A percentile compares a stretch with the other conserved stretches of the same genome.
phyloP scores from a whole-genome alignment of 1,139 yeast genomes.

The Hemisphaericaspora lyxosophila region DNA sequence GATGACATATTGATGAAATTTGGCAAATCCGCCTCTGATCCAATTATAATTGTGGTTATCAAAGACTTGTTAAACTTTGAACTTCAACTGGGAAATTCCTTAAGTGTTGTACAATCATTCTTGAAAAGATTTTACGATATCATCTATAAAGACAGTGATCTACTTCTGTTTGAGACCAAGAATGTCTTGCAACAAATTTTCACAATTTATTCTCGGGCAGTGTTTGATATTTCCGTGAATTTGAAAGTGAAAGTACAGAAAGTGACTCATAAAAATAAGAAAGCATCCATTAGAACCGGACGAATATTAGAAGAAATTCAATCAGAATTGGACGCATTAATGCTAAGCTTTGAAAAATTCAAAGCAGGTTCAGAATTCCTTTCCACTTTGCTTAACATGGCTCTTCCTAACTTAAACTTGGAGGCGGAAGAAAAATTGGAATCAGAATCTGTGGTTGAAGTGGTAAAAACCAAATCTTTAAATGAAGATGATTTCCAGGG shows the following conservation, averaged over 20 bases:
- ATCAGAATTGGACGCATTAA: constrained; percentile 38
- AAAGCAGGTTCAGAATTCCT: constrained; percentile 44
- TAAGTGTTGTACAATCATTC: constrained; percentile 49
- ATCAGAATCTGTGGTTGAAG: constrained; percentile 21
- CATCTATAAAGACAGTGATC: constrained; percentile 15
- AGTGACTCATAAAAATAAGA: constrained; percentile 43
- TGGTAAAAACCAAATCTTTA: constrained; percentile 21
- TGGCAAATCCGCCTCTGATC: constrained; percentile 24
- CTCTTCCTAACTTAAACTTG: constrained; percentile 30
- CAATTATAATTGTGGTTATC: constrained; percentile 49
- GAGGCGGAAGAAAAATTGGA: constrained; percentile 20
- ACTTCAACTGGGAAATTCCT: constrained; percentile 45
- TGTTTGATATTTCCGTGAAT: constrained; percentile 35
- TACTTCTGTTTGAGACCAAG: constrained; percentile 16
- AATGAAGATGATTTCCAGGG: constrained; percentile 27
- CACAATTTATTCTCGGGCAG: constrained; percentile 46
- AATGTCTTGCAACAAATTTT: constrained; percentile 33
- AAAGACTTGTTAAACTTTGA: constrained; percentile 57
- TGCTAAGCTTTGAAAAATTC: constrained; percentile 45
- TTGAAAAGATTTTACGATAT: constrained; percentile 47
- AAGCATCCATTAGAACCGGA: constrained; percentile 67
- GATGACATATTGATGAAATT: constrained; percentile 20
- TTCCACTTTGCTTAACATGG: constrained; percentile 38
- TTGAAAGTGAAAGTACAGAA: constrained; percentile 35
- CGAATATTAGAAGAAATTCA: constrained; percentile 55